Base-by-base conservation (phyloP, 176 grass and related monocot genomes). In the Zea mays region DNA sequence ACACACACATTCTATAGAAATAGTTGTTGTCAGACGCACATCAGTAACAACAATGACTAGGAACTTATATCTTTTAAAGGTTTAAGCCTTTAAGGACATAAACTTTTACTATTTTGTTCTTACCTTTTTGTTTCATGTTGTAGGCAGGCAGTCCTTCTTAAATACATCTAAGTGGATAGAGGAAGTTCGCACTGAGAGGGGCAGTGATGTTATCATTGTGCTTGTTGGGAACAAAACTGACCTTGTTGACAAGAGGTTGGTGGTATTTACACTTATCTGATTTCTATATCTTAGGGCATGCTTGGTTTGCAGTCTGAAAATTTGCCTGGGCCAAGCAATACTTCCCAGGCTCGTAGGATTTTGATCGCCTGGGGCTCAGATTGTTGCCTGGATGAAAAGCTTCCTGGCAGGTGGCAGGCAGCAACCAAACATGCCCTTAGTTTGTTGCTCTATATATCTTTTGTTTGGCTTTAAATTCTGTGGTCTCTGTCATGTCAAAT, bases 81-180 rank as follows among this genome's bases (percentile, higher is more conserved):
- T 58, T 56, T 78, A 41, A 8, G 38, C 7, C 5, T 58, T 56
- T 78, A 64, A 3, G 21, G 10, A 16, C 16, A 17, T 16, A 50
- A 68, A 68, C 21, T 3, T 7, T 69, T 47, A 3, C n/a, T 36
- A 17, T 51, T 10, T 43, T 5, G 1, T 5, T 62, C 40, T 67
- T 74, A 34, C 38, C 67, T 82, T 65, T 79, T 48, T 27, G 54
- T 21, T 85, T 44, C 37, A 56, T 72, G 69, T 10, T 81, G 72
- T 81, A 98, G 95, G 95, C 79, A 82, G 91, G 55, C 91, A 98
- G 62, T 94, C 95, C 69, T 98, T 98, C 89, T 87, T 98, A 20
- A 98, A 98, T 86, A 98, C 95, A 77, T 98, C 91, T 47, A 98
- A 98, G 81, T 98, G 95, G 95, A 98, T 98, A 44, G 95, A 98